Evolutionary conservation across 768 basidiomycete species (phyloP).

Genomic region (Podaxis sp.): DNA sequence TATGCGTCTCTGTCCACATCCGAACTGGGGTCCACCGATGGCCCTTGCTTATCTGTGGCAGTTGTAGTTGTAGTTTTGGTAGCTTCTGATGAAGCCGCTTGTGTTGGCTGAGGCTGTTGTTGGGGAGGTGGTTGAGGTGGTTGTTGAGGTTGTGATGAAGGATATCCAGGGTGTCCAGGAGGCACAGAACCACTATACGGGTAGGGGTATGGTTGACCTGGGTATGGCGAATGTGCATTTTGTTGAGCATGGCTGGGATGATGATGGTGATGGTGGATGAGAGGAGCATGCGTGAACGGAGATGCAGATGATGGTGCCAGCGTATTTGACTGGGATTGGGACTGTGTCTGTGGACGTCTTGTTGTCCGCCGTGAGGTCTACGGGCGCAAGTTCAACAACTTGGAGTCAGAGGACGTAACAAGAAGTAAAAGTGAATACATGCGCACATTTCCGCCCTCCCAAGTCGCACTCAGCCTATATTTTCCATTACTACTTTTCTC

Average conservation of each 20-base stretch:
- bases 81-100: constrained; percentile 11
- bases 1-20: constrained; percentile 46
- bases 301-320: constrained; percentile 28
- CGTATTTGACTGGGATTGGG: constrained; percentile 22
- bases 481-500: constrained; percentile 71
- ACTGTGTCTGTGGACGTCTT: constrained; percentile 68
- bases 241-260: constrained; percentile 17
- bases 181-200: constrained; percentile 23
- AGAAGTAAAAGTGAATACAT: constrained; percentile 2
- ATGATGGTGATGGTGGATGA: constrained; percentile 29
- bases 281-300: constrained; percentile 60
- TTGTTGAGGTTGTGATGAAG: constrained; percentile 22
- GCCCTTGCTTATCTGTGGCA: constrained; percentile 20
- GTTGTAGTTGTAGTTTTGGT: constrained; percentile 9
- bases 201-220: constrained; percentile 36
- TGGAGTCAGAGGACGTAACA: background rate
- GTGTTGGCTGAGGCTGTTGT: constrained; percentile 10
- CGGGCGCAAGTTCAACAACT: background rate
- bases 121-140: constrained; percentile 17
- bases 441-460: constrained; percentile 81
- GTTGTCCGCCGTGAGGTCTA: constrained; percentile 77
- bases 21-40: constrained; percentile 25
- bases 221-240: constrained; percentile 26
- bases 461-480: constrained; percentile 69
- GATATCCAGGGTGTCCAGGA: constrained; percentile 19